A percentile compares a stretch with the other conserved stretches of the same genome.
phyloP scores from a whole-genome alignment of 495 filamentous ascomycete genomes.

The Penicillium antarcticum region DNA sequence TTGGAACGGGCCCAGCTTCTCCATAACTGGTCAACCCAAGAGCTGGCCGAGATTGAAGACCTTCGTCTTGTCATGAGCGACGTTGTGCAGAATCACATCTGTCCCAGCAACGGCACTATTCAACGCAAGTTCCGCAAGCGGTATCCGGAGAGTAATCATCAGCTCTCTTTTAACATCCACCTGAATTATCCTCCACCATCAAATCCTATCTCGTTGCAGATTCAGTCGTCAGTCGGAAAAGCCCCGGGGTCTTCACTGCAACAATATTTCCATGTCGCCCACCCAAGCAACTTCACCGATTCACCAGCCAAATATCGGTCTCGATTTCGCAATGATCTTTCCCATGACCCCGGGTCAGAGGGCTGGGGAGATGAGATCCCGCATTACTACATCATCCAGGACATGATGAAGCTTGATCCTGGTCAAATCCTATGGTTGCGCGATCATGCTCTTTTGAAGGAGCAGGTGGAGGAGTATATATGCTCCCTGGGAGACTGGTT shows the following conservation, averaged over 20 bases:
- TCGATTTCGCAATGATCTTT: conserved; percentile 33
- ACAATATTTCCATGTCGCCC: conserved; percentile 22
- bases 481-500: conserved; percentile 57
- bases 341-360: conserved; percentile 36
- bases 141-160: conserved; percentile 45
- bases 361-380: conserved; percentile 63
- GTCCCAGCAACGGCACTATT: conserved; percentile 59
- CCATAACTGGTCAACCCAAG: conserved; percentile 52
- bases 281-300: conserved; percentile 16
- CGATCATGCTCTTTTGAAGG: conserved; percentile 49
- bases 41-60: conserved; percentile 59
- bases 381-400: conserved; percentile 63
- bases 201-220: conserved; percentile 1
- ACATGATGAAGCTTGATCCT: conserved; percentile 64
- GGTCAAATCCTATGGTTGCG: conserved; percentile 55
- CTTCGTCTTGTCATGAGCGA: conserved; percentile 46
- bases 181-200: conserved; percentile 41
- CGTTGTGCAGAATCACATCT: conserved; percentile 52
- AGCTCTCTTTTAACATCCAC: conserved; percentile 53
- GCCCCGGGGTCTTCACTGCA: conserved; percentile 6
- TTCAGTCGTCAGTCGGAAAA: conserved; percentile 1
- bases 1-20: conserved; percentile 50
- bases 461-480: conserved; percentile 53
- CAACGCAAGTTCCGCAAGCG: conserved; percentile 55
- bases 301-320: conserved; percentile 29